Evolutionary conservation across 495 filamentous ascomycete species (phyloP).

Genomic region (Poronia punctata): DNA sequence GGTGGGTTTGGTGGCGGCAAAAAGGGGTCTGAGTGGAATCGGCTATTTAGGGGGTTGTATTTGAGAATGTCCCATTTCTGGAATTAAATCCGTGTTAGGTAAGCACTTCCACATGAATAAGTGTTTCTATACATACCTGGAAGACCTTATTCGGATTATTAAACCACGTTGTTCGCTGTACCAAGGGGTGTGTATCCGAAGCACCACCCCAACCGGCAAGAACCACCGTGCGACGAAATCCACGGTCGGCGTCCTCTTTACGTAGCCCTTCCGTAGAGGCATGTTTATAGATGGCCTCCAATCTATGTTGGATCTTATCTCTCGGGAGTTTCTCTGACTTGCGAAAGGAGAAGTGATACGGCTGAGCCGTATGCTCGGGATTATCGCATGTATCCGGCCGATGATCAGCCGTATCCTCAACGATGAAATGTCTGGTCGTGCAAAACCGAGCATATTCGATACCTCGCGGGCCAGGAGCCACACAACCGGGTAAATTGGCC

Average conservation of each 20-base stretch:
- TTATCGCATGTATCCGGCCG: conserved; percentile 1
- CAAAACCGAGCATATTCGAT: conserved; percentile 1
- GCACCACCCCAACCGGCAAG: conserved; percentile 4
- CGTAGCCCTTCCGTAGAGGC: not conserved
- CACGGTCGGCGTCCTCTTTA: not conserved
- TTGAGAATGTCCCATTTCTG: too few species aligned
- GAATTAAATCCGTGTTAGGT: too few species aligned
- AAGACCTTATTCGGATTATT: not conserved
- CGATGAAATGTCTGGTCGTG: conserved; percentile 1
- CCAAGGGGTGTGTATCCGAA: not conserved
- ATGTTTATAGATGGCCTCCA: not conserved
- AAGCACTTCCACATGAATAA: too few species aligned
- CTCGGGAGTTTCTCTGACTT: not conserved
- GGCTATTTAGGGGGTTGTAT: too few species aligned
- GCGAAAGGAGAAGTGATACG: conserved; percentile 4
- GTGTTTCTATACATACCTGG: too few species aligned
- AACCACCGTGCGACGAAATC: not conserved
- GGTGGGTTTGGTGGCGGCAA: too few species aligned
- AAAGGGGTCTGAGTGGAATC: too few species aligned
- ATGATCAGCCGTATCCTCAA: conserved; percentile 2
- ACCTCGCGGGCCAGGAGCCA: conserved; percentile 6
- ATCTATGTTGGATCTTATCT: not conserved
- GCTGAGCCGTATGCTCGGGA: not conserved
- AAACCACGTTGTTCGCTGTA: conserved; percentile 3
- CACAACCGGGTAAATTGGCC: not conserved